Evolutionary conservation across 2,329 filamentous ascomycete species (phyloP).

Genomic region (Nothophaeocryptopus gaeumannii): DNA sequence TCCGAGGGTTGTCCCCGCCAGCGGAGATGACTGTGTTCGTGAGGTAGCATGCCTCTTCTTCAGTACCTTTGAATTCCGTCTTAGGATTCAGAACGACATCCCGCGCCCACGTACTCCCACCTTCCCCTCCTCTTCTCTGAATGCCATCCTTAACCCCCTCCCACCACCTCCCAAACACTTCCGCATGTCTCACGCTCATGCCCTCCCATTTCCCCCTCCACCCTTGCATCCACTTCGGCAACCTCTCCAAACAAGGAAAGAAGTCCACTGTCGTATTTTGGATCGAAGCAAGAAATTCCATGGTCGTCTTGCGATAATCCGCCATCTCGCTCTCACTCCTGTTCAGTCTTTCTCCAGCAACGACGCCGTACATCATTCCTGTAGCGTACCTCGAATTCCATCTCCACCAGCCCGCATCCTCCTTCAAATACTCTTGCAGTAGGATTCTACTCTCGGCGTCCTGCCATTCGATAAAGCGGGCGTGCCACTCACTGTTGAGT

Average conservation of each 20-base stretch:
- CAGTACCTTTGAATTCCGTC: conserved; percentile 9
- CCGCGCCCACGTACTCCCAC: conserved; percentile 5
- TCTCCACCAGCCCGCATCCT: conserved; percentile 1
- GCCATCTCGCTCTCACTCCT: conserved; percentile 11
- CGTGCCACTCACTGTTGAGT: conserved; percentile 10
- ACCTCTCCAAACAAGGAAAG: conserved; percentile 10
- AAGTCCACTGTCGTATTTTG: conserved; percentile 12
- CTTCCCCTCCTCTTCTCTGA: too few species aligned
- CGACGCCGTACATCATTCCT: conserved; percentile 14
- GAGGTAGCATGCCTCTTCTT: conserved; percentile 12
- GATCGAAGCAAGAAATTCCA: conserved; percentile 10
- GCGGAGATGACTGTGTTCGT: conserved; percentile 16
- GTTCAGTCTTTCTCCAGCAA: conserved; percentile 5
- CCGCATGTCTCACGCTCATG: conserved; percentile 4
- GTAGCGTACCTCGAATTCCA: conserved; percentile 13
- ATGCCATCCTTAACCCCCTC: conserved; percentile 4
- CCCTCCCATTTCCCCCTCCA: conserved; percentile 8
- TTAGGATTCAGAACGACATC: conserved; percentile 8
- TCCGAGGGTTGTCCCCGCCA: conserved; percentile 14
- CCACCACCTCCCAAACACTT: conserved; percentile 13
- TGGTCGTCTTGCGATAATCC: conserved; percentile 11
- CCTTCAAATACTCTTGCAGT: conserved; percentile 7
- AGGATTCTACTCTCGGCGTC: conserved; percentile 9
- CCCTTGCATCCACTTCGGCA: conserved; percentile 5
- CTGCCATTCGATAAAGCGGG: conserved; percentile 13